Evolutionary conservation across 2,329 filamentous ascomycete species (phyloP).

Genomic region (Cercospora beticola): DNA sequence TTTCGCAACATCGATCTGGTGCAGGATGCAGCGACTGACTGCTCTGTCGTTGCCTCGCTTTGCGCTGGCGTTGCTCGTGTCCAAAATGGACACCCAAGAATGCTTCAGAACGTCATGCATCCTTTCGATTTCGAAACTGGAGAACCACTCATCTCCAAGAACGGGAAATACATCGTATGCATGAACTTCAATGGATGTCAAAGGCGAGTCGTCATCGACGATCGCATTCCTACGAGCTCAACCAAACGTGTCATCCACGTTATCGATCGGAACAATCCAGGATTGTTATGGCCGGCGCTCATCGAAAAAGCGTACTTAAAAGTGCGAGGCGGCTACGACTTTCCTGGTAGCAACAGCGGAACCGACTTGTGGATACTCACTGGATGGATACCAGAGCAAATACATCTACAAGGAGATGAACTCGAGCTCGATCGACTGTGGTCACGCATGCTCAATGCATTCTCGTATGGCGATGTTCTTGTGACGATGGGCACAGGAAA

Average conservation of each 20-base stretch:
- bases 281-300: constrained; percentile 85
- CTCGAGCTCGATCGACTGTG: constrained; percentile 74
- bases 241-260: constrained; percentile 79
- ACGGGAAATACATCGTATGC: constrained; percentile 87
- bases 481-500: constrained; percentile 88
- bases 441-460: constrained; percentile 72
- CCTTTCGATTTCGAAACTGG: constrained; percentile 65
- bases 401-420: constrained; percentile 86
- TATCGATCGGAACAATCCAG: constrained; percentile 77
- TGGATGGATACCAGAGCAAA: constrained; percentile 94
- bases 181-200: constrained; percentile 95
- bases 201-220: constrained; percentile 83
- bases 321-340: constrained; percentile 92
- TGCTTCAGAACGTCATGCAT: constrained; percentile 70
- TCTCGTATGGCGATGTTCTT: constrained; percentile 75
- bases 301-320: constrained; percentile 97
- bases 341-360: constrained; percentile 94
- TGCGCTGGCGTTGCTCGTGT: constrained; percentile 75
- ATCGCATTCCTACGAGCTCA: constrained; percentile 76
- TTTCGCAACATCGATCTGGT: constrained; percentile 73
- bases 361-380: constrained; percentile 91
- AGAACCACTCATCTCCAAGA: constrained; percentile 65
- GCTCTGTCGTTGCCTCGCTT: constrained; percentile 92
- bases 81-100: constrained; percentile 67
- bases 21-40: constrained; percentile 93